Evolutionary conservation across 2,329 filamentous ascomycete species (phyloP).

Genomic region (Zasmidium citrigriseum): DNA sequence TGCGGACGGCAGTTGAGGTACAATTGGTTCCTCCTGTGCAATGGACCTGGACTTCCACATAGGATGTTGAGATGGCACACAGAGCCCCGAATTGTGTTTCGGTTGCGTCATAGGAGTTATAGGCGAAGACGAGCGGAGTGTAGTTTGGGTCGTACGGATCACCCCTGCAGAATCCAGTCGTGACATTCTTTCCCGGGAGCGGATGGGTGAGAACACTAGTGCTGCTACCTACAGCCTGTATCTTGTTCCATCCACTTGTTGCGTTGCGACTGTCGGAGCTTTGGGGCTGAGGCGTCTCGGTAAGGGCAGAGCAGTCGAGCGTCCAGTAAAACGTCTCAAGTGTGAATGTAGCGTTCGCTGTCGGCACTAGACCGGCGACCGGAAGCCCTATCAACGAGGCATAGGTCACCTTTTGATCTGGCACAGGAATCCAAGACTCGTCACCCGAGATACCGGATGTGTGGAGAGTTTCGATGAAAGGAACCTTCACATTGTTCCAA

Average conservation of each 20-base stretch:
- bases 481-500: constrained; percentile 10
- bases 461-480: not conserved
- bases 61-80: constrained; percentile 3
- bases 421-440: constrained; percentile 1
- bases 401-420: constrained; percentile 3
- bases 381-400: constrained; percentile 7
- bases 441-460: not conserved
- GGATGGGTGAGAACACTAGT: not conserved
- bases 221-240: too few relatives aligned
- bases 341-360: not conserved
- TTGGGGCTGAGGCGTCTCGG: not conserved
- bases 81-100: not conserved
- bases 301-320: constrained; percentile 3
- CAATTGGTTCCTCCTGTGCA: not conserved
- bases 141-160: not conserved
- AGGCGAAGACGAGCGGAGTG: constrained; percentile 3
- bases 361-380: not conserved
- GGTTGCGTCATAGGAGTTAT: not conserved
- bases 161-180: not conserved
- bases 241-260: not conserved
- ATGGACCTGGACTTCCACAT: constrained; percentile 1
- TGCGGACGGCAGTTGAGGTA: not conserved
- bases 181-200: not conserved
- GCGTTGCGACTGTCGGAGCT: not conserved
- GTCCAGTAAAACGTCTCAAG: constrained; percentile 2